Evolutionary conservation across 1,284 basidiomycete species (phyloP), one percentile per base, ranked within the genome.

Genomic region (Ustilago tritici): DNA sequence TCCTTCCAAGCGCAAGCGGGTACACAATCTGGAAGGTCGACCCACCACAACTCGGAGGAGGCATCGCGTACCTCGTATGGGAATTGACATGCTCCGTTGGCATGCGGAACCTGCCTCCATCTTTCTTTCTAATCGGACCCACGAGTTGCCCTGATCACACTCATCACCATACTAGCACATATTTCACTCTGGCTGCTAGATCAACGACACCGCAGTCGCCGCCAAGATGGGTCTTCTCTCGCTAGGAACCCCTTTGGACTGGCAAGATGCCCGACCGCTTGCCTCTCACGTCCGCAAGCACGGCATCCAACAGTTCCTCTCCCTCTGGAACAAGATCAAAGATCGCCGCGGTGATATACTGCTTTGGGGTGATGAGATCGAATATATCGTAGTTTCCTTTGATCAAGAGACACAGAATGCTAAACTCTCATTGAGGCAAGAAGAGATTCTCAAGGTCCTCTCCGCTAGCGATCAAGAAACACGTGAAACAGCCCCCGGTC

Each of bases 291-390:
- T 99, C 79, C 90, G 95, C 73, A 88, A 89, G 62, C 95, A 99
- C 87, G 97, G 97, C 46, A 95, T 99, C 84, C 92, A 93, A 23
- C 97, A 99, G 88, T 97, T 99, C 86, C 88, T 99, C 59, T 90
- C 95, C 81, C 94, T 92, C 49, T 99, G 95, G 94, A 91, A 95
- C 84, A 90, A 91, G 69, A 89, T 95, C 86, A 98, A 97, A 89
- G 92, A 94, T 85, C 90, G 94, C 67, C 90, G 91, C n/a, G 95
- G 95, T 11, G 95, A 99, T 84, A 92, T 93, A 70, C 88, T 99
- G 56, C 90, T 98, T n/a, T 99, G 97, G 97, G 97, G 97, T 35
- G 97, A 99, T 84, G 97, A 99, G 95, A 90, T 99, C 83, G 97
- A 99, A 87, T 98, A 98, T 87, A 94, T 99, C 91, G 93, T 99